Percentiles rank a stretch among this genome's conserved stretches.
Conservation (phyloP, 352 stramenopile species). For the Pythium dissotocum region DNA sequence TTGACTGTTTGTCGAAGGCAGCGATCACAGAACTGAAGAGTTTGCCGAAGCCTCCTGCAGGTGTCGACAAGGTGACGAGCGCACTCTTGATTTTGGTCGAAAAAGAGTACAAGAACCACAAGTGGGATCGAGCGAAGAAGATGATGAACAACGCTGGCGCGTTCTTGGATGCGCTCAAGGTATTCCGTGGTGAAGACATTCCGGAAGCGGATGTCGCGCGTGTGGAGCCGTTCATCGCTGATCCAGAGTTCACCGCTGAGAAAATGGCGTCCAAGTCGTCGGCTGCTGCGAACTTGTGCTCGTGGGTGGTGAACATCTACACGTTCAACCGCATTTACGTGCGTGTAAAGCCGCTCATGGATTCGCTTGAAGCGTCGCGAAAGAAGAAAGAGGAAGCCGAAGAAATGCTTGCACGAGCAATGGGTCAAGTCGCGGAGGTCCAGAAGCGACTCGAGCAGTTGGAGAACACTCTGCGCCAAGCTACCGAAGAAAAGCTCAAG, state of each 20-base stretch:
- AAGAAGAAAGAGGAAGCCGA: constrained; percentile 94
- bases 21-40: constrained; percentile 98
- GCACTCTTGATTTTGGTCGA: constrained; percentile 96
- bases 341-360: constrained; percentile 98
- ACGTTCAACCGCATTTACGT: constrained; percentile 99
- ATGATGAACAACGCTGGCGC: constrained; percentile 99
- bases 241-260: constrained; percentile 94
- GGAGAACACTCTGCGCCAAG: constrained; percentile 93
- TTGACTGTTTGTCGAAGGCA: constrained; percentile 96
- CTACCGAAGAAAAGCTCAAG: constrained; percentile 95
- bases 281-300: constrained; percentile 96
- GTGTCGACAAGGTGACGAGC: constrained; percentile 96
- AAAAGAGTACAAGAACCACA: constrained; percentile 98
- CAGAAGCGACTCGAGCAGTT: constrained; percentile 91
- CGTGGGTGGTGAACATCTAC: constrained; percentile 98
- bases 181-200: constrained; percentile 94
- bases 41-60: constrained; percentile 93
- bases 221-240: constrained; percentile 91
- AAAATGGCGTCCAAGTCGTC: constrained; percentile 97
- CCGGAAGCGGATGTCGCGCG: constrained; percentile 93
- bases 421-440: constrained; percentile 93
- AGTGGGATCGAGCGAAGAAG: constrained; percentile 98
- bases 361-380: constrained; percentile 93
- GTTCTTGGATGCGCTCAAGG: constrained; percentile 93
- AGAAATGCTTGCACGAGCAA: constrained; percentile 89